Percentiles rank a stretch among this genome's conserved stretches.
Evolutionary conservation across 78 protist species (phyloP).

Genomic region (Tieghemostelium lacteum): DNA sequence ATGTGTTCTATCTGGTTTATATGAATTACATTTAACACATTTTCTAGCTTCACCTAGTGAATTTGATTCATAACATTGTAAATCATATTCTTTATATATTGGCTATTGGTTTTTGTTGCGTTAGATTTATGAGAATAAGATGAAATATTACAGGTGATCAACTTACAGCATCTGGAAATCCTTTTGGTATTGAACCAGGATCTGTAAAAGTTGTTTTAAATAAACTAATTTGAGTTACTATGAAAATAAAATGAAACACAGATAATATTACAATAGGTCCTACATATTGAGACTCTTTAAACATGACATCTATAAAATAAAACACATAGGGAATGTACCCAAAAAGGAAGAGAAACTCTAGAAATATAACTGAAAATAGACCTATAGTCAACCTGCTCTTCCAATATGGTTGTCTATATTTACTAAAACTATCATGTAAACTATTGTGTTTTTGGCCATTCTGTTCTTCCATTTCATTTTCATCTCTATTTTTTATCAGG

Average conservation of each 20-base stretch:
- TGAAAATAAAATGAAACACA: conserved; percentile 18
- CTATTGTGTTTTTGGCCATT: no score
- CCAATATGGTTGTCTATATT: no score
- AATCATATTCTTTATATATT: neutral
- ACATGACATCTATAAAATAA: neutral
- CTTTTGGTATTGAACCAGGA: conserved; percentile 49
- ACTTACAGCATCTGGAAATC: conserved; percentile 52
- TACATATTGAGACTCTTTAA: neutral
- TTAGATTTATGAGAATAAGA: neutral
- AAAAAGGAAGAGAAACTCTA: conserved; percentile 31
- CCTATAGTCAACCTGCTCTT: conserved; percentile 21
- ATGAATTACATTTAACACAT: conserved; percentile 38
- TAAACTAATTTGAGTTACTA: conserved; percentile 33
- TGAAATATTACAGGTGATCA: neutral
- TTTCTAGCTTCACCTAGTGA: conserved; percentile 40
- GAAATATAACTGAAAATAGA: conserved; percentile 19
- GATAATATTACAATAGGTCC: neutral
- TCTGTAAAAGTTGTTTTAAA: conserved; percentile 60
- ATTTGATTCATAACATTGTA: conserved; percentile 38
- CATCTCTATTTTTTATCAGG: no score
- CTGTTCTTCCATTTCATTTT: no score
- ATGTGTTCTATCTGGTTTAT: conserved; percentile 72
- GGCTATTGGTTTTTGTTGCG: neutral
- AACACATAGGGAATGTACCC: conserved; percentile 13
- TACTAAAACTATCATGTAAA: no score